Base-by-base conservation (phyloP, 2,329 filamentous ascomycete genomes). In the Helminthosporium solani region DNA sequence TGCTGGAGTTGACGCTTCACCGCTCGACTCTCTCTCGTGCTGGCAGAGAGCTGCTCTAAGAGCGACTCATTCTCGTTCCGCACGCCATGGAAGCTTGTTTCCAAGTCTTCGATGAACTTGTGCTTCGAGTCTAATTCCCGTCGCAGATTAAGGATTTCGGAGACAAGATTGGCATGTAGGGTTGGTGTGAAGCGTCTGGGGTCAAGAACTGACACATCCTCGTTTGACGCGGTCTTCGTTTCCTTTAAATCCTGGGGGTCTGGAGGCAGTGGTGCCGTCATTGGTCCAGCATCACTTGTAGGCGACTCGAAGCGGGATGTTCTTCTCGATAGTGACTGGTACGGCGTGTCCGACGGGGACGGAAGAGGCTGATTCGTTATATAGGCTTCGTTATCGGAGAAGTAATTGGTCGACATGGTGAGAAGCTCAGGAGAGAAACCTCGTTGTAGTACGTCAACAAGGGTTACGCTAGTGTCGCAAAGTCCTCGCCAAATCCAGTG, bases 121-220 rank as follows among this genome's bases (percentile, higher is more conserved):
- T 86, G 81, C 71, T 96, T 96, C 33, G 88, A 89, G 64, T 99
- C 94, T 52, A 97, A 83, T 54, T 99, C 94, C 47, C 94, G 81
- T 18, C 91, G 84, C 40, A 99, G 74, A 2, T 85, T 83, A 31
- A 99, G 76, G 52, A 99, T 99, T 69, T 99, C 94, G 0, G 92
- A 92, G 1, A 99, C 92, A 6, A 99, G 76, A 40, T 89, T 96
- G 7, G 94, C 94, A 68, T 97, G 94, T 9, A 99, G 75, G 0
- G 91, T 97, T 1, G 94, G 94, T 0, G 94, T 99, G 64, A 99
- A 96, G 30, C 94, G 83, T 44, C 92, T 84, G 2, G 94, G 90
- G 64, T 99, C 94, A 23, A 96, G 76, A 18, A 90, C 84, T 2
- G 82, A 83, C 27, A 90, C 83, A 35, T 75, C 82, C 52, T 92